Evolutionary conservation across 352 stramenopile genomes (phyloP), one percentile per base, ranked within the genome.

Genomic region (Blastocystis sp.): DNA sequence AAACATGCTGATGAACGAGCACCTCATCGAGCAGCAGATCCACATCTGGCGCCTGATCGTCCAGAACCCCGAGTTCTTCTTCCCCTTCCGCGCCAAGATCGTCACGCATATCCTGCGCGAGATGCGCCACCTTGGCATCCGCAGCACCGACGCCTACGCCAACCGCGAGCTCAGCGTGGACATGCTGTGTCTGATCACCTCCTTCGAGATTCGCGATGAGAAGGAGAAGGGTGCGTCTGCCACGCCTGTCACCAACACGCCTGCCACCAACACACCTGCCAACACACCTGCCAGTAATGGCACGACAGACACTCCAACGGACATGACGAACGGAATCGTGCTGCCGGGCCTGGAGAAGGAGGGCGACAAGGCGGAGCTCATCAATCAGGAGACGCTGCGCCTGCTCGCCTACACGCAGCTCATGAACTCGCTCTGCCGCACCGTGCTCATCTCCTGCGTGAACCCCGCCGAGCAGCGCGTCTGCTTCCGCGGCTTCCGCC

Each of bases 11-110:
- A 84, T 53, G 56, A 84, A 69, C 61, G 74, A 84, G 40, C 74
- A 84, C 19, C 45, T 84, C 40, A 45, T 69, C 48, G 74, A 84
- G 10, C 74, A 84, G 38, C 74, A 84, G 56, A 70, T 84, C 10
- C 74, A 84, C 48, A 84, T 84, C 56, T 69, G 48, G 74, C 34
- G 56, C 7, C 14, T 84, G 4, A 56, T 84, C 45, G 56, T 84
- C 23, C 60, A 59, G 5, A 60, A 67, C 34, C 74, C 56, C 45
- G 56, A 67, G 74, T 84, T 84, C 53, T 84, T 84, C 74, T 84
- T 69, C 48, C 34, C 56, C 10, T 52, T 40, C 14, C 45, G 41
- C 53, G 56, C 67, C 3, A 45, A n/a, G n/a, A 17, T 67, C 17
- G 45, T 23, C 2, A 38, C 34, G 9, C 34, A 69, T 4, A 84